phyloP scores from a whole-genome alignment of 2,329 filamentous ascomycete genomes.

The Colletotrichum destructivum region DNA sequence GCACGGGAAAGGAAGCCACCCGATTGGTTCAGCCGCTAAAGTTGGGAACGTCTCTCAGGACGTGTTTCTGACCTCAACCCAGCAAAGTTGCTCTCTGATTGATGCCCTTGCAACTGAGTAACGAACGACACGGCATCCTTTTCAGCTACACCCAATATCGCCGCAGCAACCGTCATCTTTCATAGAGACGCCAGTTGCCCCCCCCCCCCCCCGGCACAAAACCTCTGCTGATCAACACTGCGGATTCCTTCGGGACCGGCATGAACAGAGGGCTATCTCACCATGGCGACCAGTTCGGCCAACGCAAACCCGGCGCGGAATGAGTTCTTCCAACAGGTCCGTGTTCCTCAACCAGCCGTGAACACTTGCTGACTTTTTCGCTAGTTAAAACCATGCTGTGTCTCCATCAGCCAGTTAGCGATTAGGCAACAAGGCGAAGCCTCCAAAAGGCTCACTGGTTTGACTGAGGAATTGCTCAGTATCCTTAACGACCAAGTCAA shows the following conservation, averaged over 20 bases:
- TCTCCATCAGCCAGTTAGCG: constrained; percentile 72
- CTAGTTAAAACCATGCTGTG: constrained; percentile 75
- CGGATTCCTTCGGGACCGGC: not conserved
- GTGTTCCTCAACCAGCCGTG: not conserved
- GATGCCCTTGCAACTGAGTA: not conserved
- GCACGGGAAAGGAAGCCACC: constrained; percentile 11
- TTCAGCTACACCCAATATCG: not conserved
- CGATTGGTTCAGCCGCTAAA: constrained; percentile 15
- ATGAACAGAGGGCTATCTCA: constrained; percentile 1
- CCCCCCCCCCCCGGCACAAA: not conserved
- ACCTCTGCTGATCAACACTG: no score
- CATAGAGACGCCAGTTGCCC: not conserved
- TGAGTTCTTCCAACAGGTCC: constrained; percentile 56
- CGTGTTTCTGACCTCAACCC: not conserved
- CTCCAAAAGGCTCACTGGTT: constrained; percentile 61
- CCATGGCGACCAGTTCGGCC: constrained; percentile 33
- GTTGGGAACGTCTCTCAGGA: constrained; percentile 2
- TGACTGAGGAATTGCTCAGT: constrained; percentile 61
- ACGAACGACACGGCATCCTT: not conserved
- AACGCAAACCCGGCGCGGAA: constrained; percentile 46
- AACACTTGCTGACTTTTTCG: constrained; percentile 12
- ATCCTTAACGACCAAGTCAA: constrained; percentile 63
- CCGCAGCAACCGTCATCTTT: not conserved
- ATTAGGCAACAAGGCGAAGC: constrained; percentile 63
- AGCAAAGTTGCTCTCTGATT: not conserved